Conservation (phyloP, 352 stramenopile species). For the Pythium sukuiense region DNA sequence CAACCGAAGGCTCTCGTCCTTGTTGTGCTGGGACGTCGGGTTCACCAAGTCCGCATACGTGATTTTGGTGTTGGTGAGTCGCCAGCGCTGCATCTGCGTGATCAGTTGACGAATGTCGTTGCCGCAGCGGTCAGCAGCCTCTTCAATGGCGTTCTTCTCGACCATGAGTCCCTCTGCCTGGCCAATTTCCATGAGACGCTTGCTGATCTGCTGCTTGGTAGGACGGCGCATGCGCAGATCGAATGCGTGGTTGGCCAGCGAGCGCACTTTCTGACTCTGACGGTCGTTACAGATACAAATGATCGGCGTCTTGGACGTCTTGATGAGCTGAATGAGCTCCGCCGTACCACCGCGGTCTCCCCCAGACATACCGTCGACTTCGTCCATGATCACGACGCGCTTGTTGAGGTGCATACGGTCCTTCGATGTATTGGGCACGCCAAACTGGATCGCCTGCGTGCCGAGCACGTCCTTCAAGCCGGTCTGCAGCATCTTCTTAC, state of each 20-base stretch:
- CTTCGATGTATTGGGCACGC: constrained; percentile 32
- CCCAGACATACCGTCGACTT: constrained; percentile 98
- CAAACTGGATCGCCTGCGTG: constrained; percentile 92
- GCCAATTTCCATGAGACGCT: constrained; percentile 92
- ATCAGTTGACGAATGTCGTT: constrained; percentile 98
- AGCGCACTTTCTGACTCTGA: constrained; percentile 93
- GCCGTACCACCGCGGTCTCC: constrained; percentile 96
- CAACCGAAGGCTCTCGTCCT: constrained; percentile 92
- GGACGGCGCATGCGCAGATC: constrained; percentile 95
- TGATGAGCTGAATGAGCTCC: constrained; percentile 99
- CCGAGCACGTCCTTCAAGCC: constrained; percentile 91
- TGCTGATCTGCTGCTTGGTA: constrained; percentile 92
- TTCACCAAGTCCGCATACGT: constrained; percentile 88
- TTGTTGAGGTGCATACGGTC: constrained; percentile 69
- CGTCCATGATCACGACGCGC: constrained; percentile 98
- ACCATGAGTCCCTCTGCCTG: constrained; percentile 88
- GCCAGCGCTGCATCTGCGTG: constrained; percentile 98
- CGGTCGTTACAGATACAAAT: constrained; percentile 99
- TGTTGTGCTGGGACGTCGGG: constrained; percentile 79
- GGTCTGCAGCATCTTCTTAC: constrained; percentile 95
- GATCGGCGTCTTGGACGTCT: constrained; percentile 97
- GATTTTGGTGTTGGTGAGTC: constrained; percentile 73
- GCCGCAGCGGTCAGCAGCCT: constrained; percentile 94
- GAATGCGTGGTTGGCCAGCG: constrained; percentile 97
- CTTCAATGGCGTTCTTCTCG: constrained; percentile 96